Conservation (phyloP, 73 alveolate species). For the Stentor coeruleus region DNA sequence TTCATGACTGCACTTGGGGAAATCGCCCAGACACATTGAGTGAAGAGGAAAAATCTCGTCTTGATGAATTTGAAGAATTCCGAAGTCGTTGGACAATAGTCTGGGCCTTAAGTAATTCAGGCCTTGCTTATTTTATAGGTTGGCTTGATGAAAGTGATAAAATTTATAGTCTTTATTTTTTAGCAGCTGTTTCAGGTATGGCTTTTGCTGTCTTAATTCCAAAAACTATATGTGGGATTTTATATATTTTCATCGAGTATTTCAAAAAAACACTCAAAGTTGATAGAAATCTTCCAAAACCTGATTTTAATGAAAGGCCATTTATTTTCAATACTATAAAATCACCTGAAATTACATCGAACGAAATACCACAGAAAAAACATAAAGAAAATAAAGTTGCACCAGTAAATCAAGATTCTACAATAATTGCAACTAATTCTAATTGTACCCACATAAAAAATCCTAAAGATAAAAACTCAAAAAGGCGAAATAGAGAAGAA, state of each 20-base stretch:
- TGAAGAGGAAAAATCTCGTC: neutral
- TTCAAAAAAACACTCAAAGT: neutral
- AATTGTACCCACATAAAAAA: too few species aligned
- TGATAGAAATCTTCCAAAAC: neutral
- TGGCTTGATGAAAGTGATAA: neutral
- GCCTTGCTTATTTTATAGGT: neutral
- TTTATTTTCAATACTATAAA: too few species aligned
- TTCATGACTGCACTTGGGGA: conserved; percentile 32
- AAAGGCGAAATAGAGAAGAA: too few species aligned
- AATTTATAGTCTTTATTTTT: neutral
- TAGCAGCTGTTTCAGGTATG: neutral
- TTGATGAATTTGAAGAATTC: neutral
- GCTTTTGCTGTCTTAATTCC: neutral
- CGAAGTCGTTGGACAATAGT: neutral
- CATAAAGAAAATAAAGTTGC: too few species aligned
- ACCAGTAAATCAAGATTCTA: too few species aligned
- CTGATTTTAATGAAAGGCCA: too few species aligned
- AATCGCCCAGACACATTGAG: conserved; percentile 22
- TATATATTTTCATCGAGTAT: neutral
- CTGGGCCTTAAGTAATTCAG: neutral
- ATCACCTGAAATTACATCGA: too few species aligned
- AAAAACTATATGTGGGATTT: neutral
- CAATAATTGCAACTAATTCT: too few species aligned
- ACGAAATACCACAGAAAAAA: too few species aligned
- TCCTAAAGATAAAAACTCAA: too few species aligned